These are phyloP conservation scores for Phaeomoniella chlamydospora DNA, from an alignment of 2,329 filamentous ascomycete genomes.

Conservation along the genomic window DNA sequence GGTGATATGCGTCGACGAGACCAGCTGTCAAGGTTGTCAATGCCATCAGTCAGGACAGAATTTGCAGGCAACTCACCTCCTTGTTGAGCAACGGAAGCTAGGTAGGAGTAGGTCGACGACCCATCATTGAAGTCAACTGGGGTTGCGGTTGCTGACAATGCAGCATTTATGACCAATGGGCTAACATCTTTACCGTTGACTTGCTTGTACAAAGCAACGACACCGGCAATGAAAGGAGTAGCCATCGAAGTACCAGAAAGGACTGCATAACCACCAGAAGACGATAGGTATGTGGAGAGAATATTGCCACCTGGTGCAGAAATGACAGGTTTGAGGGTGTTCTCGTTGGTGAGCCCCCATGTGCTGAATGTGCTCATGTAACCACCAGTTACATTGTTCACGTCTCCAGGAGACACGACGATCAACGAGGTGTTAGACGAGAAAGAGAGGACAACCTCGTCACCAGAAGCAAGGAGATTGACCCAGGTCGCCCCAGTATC, in stretches of 20 bases:
- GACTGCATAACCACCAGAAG: constrained; percentile 32
- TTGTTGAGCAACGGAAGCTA: constrained; percentile 41
- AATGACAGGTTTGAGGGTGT: background rate
- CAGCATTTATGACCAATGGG: constrained; percentile 12
- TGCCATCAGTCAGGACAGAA: background rate
- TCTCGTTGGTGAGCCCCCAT: constrained; percentile 10
- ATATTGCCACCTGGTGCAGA: constrained; percentile 40
- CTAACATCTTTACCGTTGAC: constrained; percentile 13
- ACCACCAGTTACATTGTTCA: constrained; percentile 9
- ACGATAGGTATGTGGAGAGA: constrained; percentile 40
- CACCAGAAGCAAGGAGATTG: constrained; percentile 5
- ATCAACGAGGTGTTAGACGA: constrained; percentile 4
- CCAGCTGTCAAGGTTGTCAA: constrained; percentile 21
- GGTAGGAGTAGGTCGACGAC: constrained; percentile 12
- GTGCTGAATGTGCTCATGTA: constrained; percentile 8
- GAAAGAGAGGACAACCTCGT: constrained; percentile 6
- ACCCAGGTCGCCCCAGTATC: constrained; percentile 7
- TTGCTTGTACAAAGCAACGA: constrained; percentile 16
- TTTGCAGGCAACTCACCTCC: constrained; percentile 23
- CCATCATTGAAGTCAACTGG: constrained; percentile 16
- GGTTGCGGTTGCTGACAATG: constrained; percentile 11
- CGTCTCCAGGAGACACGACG: constrained; percentile 5
- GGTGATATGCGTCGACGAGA: constrained; percentile 45
- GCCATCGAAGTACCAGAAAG: constrained; percentile 47
- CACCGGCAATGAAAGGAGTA: constrained; percentile 39